These are phyloP conservation scores for Artomyces pyxidatus DNA, from an alignment of 768 basidiomycete species.

Conservation along the genomic window DNA sequence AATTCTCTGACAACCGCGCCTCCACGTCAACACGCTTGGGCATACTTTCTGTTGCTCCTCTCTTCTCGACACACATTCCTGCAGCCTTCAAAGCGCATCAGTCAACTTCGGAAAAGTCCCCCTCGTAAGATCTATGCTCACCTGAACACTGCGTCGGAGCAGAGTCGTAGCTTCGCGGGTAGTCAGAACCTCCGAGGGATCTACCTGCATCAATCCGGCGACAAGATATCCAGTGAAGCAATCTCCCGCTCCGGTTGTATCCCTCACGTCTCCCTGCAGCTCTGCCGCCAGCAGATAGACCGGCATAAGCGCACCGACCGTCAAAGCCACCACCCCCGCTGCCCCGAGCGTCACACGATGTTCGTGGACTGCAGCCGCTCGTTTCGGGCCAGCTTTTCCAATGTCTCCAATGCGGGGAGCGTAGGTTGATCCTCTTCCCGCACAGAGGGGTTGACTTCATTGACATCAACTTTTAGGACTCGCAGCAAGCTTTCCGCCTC, in stretches of 20 bases:
- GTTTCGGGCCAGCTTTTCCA: slow-evolving; percentile 14
- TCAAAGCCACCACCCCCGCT: slow-evolving; percentile 38
- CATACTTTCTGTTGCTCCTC: slow-evolving; percentile 51
- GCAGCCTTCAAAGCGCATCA: slow-evolving; percentile 34
- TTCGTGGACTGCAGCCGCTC: slow-evolving; percentile 25
- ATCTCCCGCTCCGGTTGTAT: slow-evolving; percentile 61
- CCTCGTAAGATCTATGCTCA: slow-evolving; percentile 20
- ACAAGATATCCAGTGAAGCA: slow-evolving; percentile 59
- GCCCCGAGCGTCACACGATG: slow-evolving; percentile 52
- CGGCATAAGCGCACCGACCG: slow-evolving; percentile 23
- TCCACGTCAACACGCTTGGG: slow-evolving; percentile 36
- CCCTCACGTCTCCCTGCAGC: slow-evolving; percentile 30
- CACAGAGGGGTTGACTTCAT: no score
- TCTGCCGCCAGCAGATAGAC: slow-evolving; percentile 39
- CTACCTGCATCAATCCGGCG: slow-evolving; percentile 39
- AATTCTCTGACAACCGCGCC: slow-evolving; percentile 2
- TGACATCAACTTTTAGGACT: not conserved
- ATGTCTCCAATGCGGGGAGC: slow-evolving; percentile 17
- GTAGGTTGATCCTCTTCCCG: slow-evolving; percentile 2
- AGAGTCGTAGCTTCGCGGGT: slow-evolving; percentile 25
- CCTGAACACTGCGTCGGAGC: slow-evolving; percentile 35
- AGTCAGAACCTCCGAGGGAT: not conserved
- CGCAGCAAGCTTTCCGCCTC: slow-evolving; percentile 31
- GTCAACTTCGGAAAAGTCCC: no score
- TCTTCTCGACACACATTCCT: slow-evolving; percentile 51